A percentile compares a stretch with the other conserved stretches of the same genome.
These are phyloP conservation scores for Arthonia radiata DNA, from an alignment of 495 filamentous ascomycete genomes.

Conservation along the genomic window DNA sequence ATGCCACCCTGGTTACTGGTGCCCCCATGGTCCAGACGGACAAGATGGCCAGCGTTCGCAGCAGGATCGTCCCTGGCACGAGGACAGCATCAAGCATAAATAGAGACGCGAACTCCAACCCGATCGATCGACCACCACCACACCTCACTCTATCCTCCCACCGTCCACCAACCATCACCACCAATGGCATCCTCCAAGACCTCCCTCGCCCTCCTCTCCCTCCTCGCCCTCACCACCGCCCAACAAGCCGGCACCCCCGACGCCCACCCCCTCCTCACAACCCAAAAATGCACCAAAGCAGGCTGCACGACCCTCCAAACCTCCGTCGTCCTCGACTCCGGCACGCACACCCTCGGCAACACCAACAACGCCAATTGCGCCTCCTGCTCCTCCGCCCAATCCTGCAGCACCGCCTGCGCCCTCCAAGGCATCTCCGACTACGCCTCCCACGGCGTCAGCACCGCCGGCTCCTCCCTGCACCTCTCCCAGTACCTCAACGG, in stretches of 20 bases:
- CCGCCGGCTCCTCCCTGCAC: slow-evolving; percentile 6
- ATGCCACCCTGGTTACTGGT: no score
- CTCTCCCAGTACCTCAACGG: slow-evolving; percentile 5
- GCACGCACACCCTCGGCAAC: slow-evolving; percentile 8
- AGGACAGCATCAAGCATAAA: no score
- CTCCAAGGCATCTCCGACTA: slow-evolving; percentile 13
- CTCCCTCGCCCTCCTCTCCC: not conserved
- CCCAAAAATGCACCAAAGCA: slow-evolving; percentile 10
- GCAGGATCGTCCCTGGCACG: no score
- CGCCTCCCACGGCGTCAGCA: slow-evolving; percentile 9
- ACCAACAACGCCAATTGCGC: slow-evolving; percentile 6
- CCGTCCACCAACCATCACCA: no score
- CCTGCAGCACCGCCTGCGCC: slow-evolving; percentile 10
- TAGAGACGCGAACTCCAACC: no score
- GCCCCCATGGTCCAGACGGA: no score
- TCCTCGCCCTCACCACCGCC: slow-evolving; percentile 4
- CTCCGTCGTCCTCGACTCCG: slow-evolving; percentile 11
- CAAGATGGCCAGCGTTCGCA: not conserved
- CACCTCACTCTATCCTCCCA: no score
- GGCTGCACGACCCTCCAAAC: slow-evolving; percentile 11
- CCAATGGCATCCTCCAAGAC: no score
- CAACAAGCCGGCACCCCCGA: slow-evolving; percentile 11
- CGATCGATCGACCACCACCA: no score
- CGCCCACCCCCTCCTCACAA: slow-evolving; percentile 10
- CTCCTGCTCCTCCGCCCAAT: slow-evolving; percentile 7